Conservation (phyloP, 257 asterid genomes). For the Leptodermis oblonga region DNA sequence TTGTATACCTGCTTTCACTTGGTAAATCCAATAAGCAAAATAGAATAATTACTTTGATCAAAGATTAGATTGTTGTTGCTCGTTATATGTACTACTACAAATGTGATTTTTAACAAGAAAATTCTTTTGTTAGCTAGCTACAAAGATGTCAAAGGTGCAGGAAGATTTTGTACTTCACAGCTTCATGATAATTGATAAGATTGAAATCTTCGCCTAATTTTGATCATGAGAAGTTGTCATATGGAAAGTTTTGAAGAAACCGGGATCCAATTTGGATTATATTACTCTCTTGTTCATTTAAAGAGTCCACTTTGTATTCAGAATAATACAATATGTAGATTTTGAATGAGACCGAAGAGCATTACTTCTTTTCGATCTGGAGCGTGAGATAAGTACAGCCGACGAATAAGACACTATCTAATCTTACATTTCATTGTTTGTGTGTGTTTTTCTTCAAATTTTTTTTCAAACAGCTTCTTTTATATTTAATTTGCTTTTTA, state of each 20-base stretch:
- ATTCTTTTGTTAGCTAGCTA: neutral
- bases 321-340: no score
- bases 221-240: neutral
- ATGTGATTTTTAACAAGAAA: neutral
- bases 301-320: no score
- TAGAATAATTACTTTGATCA: neutral
- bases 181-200: no score
- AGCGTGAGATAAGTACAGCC: neutral
- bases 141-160: neutral
- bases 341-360: no score
- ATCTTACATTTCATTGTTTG: no score
- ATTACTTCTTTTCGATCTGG: neutral
- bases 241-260: neutral
- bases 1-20: neutral
- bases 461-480: no score
- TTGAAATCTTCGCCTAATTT: conserved; percentile 6
- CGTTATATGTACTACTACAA: neutral
- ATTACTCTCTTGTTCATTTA: no score
- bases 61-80: neutral
- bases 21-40: neutral
- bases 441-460: no score
- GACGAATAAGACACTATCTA: no score
- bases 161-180: neutral
- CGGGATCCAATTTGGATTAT: neutral
- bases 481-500: no score